Percentiles rank a stretch among this genome's conserved stretches.
Evolutionary conservation across 176 grass and related monocot species (phyloP).

Genomic region (Raddia distichophylla): DNA sequence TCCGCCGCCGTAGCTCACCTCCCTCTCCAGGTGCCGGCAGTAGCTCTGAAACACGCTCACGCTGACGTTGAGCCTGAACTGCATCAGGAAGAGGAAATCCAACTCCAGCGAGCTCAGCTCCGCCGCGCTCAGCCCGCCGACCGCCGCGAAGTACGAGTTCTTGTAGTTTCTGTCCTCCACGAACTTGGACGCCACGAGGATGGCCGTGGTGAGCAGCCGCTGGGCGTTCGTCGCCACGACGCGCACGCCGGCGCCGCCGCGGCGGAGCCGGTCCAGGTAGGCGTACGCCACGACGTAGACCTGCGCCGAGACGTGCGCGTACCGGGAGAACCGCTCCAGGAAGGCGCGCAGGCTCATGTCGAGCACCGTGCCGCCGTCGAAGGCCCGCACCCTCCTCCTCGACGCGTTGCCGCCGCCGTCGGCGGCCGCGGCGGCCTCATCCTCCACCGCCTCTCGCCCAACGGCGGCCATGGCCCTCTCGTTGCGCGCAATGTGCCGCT

Average conservation of each 20-base stretch:
- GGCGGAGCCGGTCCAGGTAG: conserved; percentile 85
- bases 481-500: conserved; percentile 74
- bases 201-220: conserved; percentile 67
- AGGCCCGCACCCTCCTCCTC: conserved; percentile 46
- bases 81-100: conserved; percentile 82
- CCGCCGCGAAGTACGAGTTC: conserved; percentile 81
- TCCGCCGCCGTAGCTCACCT: conserved; percentile 66
- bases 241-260: conserved; percentile 47
- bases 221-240: conserved; percentile 68
- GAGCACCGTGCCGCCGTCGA: conserved; percentile 61
- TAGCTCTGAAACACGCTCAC: conserved; percentile 75
- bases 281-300: conserved; percentile 95
- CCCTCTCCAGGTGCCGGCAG: conserved; percentile 83
- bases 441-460: background rate
- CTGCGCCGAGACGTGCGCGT: conserved; percentile 60
- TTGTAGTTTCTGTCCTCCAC: conserved; percentile 86
- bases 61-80: conserved; percentile 84
- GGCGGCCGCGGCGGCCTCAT: background rate
- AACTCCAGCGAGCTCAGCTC: conserved; percentile 78
- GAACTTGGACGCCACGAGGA: conserved; percentile 95
- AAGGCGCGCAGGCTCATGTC: conserved; percentile 75
- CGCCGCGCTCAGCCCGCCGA: conserved; percentile 60
- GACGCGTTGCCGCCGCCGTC: background rate
- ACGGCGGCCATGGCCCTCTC: conserved; percentile 35
- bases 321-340: conserved; percentile 71